phyloP scores from a whole-genome alignment of 768 basidiomycete genomes.

The Heimioporus sp. region DNA sequence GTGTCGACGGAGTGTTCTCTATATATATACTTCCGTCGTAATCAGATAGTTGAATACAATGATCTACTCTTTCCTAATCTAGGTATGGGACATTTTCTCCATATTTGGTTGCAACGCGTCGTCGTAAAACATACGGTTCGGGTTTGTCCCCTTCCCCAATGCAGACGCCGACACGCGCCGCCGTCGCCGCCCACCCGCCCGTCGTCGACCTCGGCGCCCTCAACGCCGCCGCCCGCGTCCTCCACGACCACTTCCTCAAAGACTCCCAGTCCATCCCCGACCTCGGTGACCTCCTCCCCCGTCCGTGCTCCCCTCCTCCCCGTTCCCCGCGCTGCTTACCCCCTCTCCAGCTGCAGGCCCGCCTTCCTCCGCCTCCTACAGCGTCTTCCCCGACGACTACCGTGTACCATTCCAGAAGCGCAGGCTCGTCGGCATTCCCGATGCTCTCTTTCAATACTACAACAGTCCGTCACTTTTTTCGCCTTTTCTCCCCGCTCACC shows the following conservation, averaged over 20 bases:
- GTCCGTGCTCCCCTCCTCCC: constrained; percentile 37
- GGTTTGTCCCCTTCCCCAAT: too few species aligned
- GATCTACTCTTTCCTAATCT: too few species aligned
- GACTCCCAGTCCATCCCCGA: constrained; percentile 77
- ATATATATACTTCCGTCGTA: too few species aligned
- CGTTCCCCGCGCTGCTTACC: constrained; percentile 3
- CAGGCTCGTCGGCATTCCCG: constrained; percentile 73
- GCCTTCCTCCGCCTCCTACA: constrained; percentile 75
- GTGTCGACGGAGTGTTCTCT: too few species aligned
- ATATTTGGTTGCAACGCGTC: too few species aligned
- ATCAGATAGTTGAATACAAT: too few species aligned
- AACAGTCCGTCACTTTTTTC: constrained; percentile 49
- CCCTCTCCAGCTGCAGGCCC: constrained; percentile 52
- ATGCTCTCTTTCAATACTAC: constrained; percentile 75
- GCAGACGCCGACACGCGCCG: too few species aligned
- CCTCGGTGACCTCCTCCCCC: constrained; percentile 63
- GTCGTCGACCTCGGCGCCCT: constrained; percentile 60
- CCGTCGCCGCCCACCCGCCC: constrained; percentile 9
- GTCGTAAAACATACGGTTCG: too few species aligned
- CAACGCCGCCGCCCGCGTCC: constrained; percentile 61
- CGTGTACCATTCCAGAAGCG: constrained; percentile 80
- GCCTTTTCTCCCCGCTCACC: constrained; percentile 7
- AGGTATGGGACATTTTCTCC: too few species aligned
- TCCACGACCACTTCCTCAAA: constrained; percentile 68
- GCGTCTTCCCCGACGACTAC: constrained; percentile 72